Conservation (phyloP, 1,139 yeast species). For the Taphrina flavorubra region DNA sequence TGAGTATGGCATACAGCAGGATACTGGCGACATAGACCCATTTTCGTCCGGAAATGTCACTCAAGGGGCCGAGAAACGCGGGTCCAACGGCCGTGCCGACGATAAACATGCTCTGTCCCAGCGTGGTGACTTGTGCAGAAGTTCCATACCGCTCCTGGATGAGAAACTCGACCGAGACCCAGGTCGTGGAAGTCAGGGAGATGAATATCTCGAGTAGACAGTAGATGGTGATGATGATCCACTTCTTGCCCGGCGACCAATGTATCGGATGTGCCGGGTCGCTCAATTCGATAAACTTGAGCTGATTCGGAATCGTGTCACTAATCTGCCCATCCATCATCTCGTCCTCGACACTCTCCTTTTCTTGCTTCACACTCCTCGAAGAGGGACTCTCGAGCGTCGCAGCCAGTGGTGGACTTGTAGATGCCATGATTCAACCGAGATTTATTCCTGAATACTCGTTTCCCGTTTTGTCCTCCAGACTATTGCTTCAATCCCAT, state of each 20-base stretch:
- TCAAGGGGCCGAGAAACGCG: constrained; percentile 76
- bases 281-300: constrained; percentile 4
- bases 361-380: background rate
- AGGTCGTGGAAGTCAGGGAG: constrained; percentile 36
- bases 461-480: too few relatives aligned
- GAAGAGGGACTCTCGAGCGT: background rate
- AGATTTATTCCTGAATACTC: too few relatives aligned
- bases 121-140: constrained; percentile 62
- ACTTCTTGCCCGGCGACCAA: constrained; percentile 40
- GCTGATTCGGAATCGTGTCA: constrained; percentile 12
- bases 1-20: constrained; percentile 60
- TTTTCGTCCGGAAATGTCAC: constrained; percentile 72
- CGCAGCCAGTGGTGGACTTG: background rate
- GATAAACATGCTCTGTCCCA: constrained; percentile 75
- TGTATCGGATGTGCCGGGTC: constrained; percentile 42
- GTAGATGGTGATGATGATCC: constrained; percentile 36
- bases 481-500: too few relatives aligned
- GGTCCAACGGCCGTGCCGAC: constrained; percentile 86
- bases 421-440: background rate
- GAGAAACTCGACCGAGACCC: constrained; percentile 25
- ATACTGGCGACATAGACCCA: constrained; percentile 53
- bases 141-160: constrained; percentile 57
- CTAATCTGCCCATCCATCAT: constrained; percentile 6
- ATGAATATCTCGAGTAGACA: constrained; percentile 36
- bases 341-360: constrained; percentile 1